Evolutionary conservation across 768 basidiomycete species (phyloP).

Genomic region (Amanita pallidorosea): DNA sequence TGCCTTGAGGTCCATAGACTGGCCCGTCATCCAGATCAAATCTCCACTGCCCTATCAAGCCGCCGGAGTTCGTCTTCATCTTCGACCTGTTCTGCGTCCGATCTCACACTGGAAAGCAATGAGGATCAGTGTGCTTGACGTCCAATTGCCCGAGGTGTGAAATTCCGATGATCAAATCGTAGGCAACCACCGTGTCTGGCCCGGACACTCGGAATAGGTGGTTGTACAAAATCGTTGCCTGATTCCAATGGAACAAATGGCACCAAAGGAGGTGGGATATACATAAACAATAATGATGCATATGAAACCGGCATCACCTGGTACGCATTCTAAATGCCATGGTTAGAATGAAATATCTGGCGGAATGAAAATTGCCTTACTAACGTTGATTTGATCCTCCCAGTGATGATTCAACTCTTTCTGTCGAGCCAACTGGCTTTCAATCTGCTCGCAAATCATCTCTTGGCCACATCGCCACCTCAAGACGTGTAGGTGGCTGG

Average conservation of each 20-base stretch:
- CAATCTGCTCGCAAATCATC: slow-evolving; percentile 60
- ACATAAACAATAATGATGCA: slow-evolving; percentile 58
- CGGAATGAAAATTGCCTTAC: slow-evolving; percentile 21
- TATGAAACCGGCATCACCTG: slow-evolving; percentile 51
- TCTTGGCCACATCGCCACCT: slow-evolving; percentile 48
- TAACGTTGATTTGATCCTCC: slow-evolving; percentile 85
- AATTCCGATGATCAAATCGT: slow-evolving; percentile 59
- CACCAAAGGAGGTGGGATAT: slow-evolving; percentile 31
- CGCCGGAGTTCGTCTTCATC: slow-evolving; percentile 21
- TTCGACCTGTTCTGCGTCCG: slow-evolving; percentile 18
- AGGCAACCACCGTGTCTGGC: slow-evolving; percentile 76
- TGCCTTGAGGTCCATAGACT: slow-evolving; percentile 40
- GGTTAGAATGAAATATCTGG: not conserved
- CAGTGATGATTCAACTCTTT: slow-evolving; percentile 72
- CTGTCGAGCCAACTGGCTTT: slow-evolving; percentile 46
- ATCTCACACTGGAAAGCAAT: slow-evolving; percentile 13
- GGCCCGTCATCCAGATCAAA: slow-evolving; percentile 60
- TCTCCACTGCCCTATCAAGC: slow-evolving; percentile 51
- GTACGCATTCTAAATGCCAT: slow-evolving; percentile 46
- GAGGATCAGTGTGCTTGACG: slow-evolving; percentile 17
- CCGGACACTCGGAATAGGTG: slow-evolving; percentile 60
- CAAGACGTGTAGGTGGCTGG: slow-evolving; percentile 29
- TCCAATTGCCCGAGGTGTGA: slow-evolving; percentile 14
- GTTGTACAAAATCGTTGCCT: slow-evolving; percentile 18
- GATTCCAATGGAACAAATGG: slow-evolving; percentile 17